Percentiles rank a stretch among this genome's conserved stretches.
Conservation (phyloP, 257 asterid genomes). For the Asclepias syriaca region DNA sequence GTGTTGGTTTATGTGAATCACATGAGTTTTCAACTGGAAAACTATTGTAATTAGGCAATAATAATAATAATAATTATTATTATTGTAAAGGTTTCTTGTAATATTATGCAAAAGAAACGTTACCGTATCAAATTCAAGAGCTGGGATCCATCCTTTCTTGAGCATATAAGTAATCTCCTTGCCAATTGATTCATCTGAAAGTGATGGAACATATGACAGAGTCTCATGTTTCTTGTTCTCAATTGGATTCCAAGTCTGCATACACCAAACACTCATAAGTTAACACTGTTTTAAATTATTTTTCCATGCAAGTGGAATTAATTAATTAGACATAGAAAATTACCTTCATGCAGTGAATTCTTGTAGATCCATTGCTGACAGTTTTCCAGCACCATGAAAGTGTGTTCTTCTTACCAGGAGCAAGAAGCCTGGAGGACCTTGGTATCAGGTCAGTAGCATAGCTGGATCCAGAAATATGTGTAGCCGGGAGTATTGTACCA, state of each 20-base stretch:
- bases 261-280: not conserved
- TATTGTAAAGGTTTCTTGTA: not conserved
- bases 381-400: constrained; percentile 31
- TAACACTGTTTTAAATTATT: too few species aligned
- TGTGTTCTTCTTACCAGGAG: constrained; percentile 21
- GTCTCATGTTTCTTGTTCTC: constrained; percentile 50
- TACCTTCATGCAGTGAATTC: constrained; percentile 45
- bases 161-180: constrained; percentile 47
- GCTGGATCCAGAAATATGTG: constrained; percentile 25
- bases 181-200: constrained; percentile 36
- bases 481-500: constrained; percentile 23
- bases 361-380: constrained; percentile 32
- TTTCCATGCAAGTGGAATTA: too few species aligned
- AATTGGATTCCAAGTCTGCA: constrained; percentile 49
- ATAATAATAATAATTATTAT: not conserved
- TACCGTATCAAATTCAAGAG: constrained; percentile 51
- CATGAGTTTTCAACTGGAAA: not conserved
- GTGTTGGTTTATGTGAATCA: not conserved
- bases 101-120: not conserved
- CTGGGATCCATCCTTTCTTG: constrained; percentile 46
- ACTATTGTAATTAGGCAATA: not conserved
- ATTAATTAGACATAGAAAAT: too few species aligned
- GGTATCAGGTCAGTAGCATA: constrained; percentile 15
- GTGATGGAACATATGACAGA: constrained; percentile 40
- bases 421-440: constrained; percentile 14